A percentile compares a stretch with the other conserved stretches of the same genome.
phyloP scores from a whole-genome alignment of 768 basidiomycete species.

The Naganishia randhawae region DNA sequence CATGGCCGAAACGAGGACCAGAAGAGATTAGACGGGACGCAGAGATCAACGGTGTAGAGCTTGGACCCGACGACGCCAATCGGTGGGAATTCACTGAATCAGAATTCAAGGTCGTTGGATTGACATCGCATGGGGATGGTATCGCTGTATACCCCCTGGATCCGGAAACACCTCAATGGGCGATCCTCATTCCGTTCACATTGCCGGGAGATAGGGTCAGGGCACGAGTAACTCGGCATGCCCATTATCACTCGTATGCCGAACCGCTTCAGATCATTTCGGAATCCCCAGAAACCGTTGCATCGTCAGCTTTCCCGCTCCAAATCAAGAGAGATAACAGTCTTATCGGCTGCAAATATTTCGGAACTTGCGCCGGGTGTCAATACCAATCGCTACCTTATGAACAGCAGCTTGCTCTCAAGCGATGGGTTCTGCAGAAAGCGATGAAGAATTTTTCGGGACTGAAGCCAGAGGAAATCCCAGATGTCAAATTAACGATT shows the following conservation, averaged over 20 bases:
- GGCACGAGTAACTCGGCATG: slow-evolving; percentile 66
- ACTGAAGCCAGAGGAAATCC: slow-evolving; percentile 53
- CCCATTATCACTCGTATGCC: slow-evolving; percentile 66
- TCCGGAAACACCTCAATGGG: slow-evolving; percentile 63
- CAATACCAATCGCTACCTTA: slow-evolving; percentile 92
- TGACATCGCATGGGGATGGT: slow-evolving; percentile 31
- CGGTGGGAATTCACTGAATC: slow-evolving; percentile 30
- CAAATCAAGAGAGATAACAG: slow-evolving; percentile 22
- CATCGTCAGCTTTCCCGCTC: slow-evolving; percentile 25
- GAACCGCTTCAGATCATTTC: slow-evolving; percentile 63
- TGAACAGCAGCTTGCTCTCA: slow-evolving; percentile 76
- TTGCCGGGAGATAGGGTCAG: slow-evolving; percentile 77
- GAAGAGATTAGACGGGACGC: slow-evolving; percentile 2
- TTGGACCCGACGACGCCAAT: slow-evolving; percentile 7
- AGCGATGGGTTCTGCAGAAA: slow-evolving; percentile 76
- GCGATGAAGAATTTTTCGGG: slow-evolving; percentile 74
- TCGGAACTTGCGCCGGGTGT: slow-evolving; percentile 61
- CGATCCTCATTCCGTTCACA: slow-evolving; percentile 74
- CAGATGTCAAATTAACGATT: slow-evolving; percentile 67
- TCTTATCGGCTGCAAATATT: slow-evolving; percentile 26
- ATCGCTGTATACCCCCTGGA: slow-evolving; percentile 40
- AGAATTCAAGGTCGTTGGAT: slow-evolving; percentile 27
- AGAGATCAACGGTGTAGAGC: slow-evolving; percentile 7
- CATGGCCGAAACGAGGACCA: slow-evolving; percentile 28
- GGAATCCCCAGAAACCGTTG: slow-evolving; percentile 7